Base-by-base conservation (phyloP, 331 rosid genomes). In the Rosa hybrid region DNA sequence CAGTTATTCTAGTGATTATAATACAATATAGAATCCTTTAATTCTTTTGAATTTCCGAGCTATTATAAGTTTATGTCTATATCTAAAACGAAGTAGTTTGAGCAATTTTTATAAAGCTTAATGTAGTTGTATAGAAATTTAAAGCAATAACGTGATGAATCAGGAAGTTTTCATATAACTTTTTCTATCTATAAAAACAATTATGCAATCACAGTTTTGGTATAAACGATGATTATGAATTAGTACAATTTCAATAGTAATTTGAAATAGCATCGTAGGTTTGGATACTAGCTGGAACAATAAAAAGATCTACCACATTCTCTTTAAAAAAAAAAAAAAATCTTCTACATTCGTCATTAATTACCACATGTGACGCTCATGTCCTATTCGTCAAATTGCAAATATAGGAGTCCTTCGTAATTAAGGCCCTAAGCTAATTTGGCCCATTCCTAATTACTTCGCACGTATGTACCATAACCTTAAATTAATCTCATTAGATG, bases 371-470 rank as follows among this genome's bases (percentile, higher is more conserved):
- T 5, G 42, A 6, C 6, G 44, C 68, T 12, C 12, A 27, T 60
- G 18, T 63, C 38, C 17, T 27, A 12, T 16, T 63, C 42, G 18
- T 74, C 49, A 53, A 3, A 5, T 54, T n/a, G 11, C 77, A 38
- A 7, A 21, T 21, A 4, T 12, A n/a, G 39, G 39, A 34, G 62
- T 41, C 21, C 65, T 53, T 14, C n/a, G 0, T 18, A 53, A 8
- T 14, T 23, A n/a, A 16, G 38, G 21, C 48, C 42, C 44, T 46
- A 44, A 54, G 81, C 72, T 75, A 62, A 49, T 84, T 70, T 82
- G 85, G 74, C 64, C 11, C 51, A 48, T 80, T 56, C 51, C 68
- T 44, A 39, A 71, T 51, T 80, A 27, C 57, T 30, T 64, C 41
- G 51, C 78, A 64, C 54, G 60, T 65, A 34, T 14, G 41, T 34